A percentile compares a stretch with the other conserved stretches of the same genome.
These are phyloP conservation scores for Vanrija humicola DNA, from an alignment of 1,284 basidiomycete species.

Conservation along the genomic window DNA sequence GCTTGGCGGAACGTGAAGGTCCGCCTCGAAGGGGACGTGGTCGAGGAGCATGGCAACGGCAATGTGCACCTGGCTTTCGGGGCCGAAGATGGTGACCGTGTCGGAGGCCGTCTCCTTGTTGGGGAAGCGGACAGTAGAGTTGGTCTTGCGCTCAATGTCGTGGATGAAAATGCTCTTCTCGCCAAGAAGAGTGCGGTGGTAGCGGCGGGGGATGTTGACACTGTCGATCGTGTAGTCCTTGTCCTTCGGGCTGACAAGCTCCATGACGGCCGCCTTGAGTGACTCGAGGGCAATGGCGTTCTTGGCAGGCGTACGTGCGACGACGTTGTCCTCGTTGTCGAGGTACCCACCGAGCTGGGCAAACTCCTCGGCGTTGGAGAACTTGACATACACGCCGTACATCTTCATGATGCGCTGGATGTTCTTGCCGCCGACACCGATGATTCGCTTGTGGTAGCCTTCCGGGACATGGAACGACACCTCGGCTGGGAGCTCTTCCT, in stretches of 20 bases:
- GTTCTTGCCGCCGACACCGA: slow-evolving; percentile 96
- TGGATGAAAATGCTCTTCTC: slow-evolving; percentile 97
- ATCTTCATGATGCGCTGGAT: slow-evolving; percentile 99
- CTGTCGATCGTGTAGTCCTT: slow-evolving; percentile 68
- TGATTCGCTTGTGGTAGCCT: slow-evolving; percentile 97
- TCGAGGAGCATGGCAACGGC: slow-evolving; percentile 93
- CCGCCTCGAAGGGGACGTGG: slow-evolving; percentile 95
- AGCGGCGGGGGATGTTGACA: slow-evolving; percentile 84
- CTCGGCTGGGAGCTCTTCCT: slow-evolving; percentile 97
- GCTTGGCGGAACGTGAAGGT: slow-evolving; percentile 83
- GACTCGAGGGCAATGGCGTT: slow-evolving; percentile 94
- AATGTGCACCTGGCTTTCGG: slow-evolving; percentile 94
- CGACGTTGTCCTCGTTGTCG: slow-evolving; percentile 98
- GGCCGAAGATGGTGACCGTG: slow-evolving; percentile 82
- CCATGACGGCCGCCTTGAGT: slow-evolving; percentile 94
- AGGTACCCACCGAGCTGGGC: slow-evolving; percentile 90
- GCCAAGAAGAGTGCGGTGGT: slow-evolving; percentile 89
- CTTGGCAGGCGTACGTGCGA: slow-evolving; percentile 95
- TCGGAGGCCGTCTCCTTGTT: slow-evolving; percentile 87
- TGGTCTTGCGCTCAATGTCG: slow-evolving; percentile 95
- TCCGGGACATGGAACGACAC: slow-evolving; percentile 99
- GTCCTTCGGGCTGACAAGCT: slow-evolving; percentile 92
- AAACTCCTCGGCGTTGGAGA: slow-evolving; percentile 97
- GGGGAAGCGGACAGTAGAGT: slow-evolving; percentile 89
- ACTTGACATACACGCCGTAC: slow-evolving; percentile 98